phyloP scores from a whole-genome alignment of 73 alveolate genomes.

The Paramecium caudatum region DNA sequence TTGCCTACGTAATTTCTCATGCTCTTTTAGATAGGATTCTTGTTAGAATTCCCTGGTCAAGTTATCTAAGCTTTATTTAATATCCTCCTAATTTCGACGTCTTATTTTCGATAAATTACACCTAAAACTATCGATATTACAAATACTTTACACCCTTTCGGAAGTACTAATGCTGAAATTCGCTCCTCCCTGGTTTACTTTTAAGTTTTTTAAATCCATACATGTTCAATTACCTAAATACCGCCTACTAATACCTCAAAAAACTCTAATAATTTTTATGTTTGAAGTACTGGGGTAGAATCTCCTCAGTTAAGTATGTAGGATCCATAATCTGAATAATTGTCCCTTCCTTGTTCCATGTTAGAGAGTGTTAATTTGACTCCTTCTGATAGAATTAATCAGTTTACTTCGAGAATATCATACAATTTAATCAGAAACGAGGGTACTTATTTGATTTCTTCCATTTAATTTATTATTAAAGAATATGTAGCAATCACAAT shows the following conservation, averaged over 20 bases:
- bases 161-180: neutral
- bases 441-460: slow-evolving; percentile 23
- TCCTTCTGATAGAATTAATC: neutral
- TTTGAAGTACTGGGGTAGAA: slow-evolving; percentile 34
- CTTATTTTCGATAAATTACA: neutral
- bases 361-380: neutral
- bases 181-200: neutral
- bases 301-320: neutral
- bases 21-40: slow-evolving; percentile 31
- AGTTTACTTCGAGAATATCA: slow-evolving; percentile 9
- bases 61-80: neutral
- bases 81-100: slow-evolving; percentile 33
- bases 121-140: neutral
- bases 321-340: slow-evolving; percentile 32
- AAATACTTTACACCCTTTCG: slow-evolving; percentile 5
- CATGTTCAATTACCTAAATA: slow-evolving; percentile 38
- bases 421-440: slow-evolving; percentile 27
- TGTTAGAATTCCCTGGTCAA: slow-evolving; percentile 22
- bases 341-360: slow-evolving; percentile 20
- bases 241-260: neutral
- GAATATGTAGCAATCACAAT: slow-evolving; percentile 16
- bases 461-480: slow-evolving; percentile 11
- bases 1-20: slow-evolving; percentile 6
- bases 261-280: slow-evolving; percentile 58
- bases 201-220: slow-evolving; percentile 53